phyloP scores from a whole-genome alignment of 192 early-diverging fungal genomes.

The Phlyctochytrium arcticum region DNA sequence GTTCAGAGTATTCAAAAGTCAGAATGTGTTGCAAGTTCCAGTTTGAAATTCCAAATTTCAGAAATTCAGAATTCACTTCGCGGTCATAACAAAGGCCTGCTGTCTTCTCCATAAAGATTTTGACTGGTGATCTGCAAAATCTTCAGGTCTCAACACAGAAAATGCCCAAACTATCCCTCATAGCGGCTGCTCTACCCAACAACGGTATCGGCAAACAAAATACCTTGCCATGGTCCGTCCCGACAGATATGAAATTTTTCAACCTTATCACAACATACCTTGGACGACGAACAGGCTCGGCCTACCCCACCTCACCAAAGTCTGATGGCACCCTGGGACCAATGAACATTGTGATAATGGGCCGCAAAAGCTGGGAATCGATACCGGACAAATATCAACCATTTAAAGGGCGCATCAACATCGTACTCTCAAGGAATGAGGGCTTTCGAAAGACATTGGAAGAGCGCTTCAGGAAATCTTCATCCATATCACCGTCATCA shows the following conservation, averaged over 20 bases:
- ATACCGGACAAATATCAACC: conserved; percentile 82
- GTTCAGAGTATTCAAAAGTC: too few relatives aligned
- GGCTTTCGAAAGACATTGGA: conserved; percentile 15
- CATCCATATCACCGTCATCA: neutral
- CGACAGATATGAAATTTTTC: conserved; percentile 84
- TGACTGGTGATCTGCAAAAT: neutral
- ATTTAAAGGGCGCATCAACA: conserved; percentile 71
- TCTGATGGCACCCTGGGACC: neutral
- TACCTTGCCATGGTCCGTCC: conserved; percentile 82
- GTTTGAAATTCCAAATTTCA: too few relatives aligned
- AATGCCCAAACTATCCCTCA: conserved; percentile 44
- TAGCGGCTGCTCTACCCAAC: conserved; percentile 73
- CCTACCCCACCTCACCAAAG: neutral
- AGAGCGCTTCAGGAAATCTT: neutral
- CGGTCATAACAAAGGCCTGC: too few relatives aligned
- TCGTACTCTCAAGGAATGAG: conserved; percentile 72
- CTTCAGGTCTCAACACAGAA: neutral
- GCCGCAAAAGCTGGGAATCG: conserved; percentile 88
- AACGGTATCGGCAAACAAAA: conserved; percentile 73
- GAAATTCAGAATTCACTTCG: too few relatives aligned
- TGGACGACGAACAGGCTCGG: neutral
- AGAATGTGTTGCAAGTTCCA: too few relatives aligned
- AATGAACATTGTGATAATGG: conserved; percentile 88
- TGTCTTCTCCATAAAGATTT: neutral
- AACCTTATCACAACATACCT: conserved; percentile 55